Evolutionary conservation across 2,329 filamentous ascomycete genomes (phyloP).

Genomic region (Phaeophleospora eucalypticola): DNA sequence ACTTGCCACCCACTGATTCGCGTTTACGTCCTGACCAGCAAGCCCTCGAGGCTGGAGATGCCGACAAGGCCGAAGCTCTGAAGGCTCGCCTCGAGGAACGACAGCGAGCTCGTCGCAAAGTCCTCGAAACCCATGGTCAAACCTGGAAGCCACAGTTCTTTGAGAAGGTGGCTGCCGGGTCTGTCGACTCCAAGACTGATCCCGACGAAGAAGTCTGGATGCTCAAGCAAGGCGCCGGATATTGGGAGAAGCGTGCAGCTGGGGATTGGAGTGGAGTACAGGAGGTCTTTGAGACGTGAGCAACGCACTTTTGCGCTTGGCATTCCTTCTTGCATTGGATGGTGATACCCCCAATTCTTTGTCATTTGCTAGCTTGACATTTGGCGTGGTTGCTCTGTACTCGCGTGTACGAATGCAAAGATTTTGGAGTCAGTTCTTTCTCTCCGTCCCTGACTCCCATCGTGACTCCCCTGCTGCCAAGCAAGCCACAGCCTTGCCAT

Average conservation of each 20-base stretch:
- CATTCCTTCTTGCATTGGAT: not conserved
- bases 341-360: not conserved
- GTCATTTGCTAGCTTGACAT: too few species aligned
- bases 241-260: conserved; percentile 80
- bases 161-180: conserved; percentile 52
- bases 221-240: conserved; percentile 75
- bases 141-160: conserved; percentile 81
- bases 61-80: conserved; percentile 77
- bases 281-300: conserved; percentile 48
- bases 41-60: conserved; percentile 72
- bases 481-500: too few species aligned
- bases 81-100: conserved; percentile 83
- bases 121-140: conserved; percentile 71
- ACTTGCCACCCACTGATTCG: conserved; percentile 76
- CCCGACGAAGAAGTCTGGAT: conserved; percentile 49
- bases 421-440: too few species aligned
- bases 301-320: not conserved
- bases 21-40: conserved; percentile 83
- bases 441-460: too few species aligned
- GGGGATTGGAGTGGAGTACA: conserved; percentile 61
- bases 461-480: too few species aligned
- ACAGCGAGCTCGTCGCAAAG: conserved; percentile 69
- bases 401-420: too few species aligned
- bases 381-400: too few species aligned
- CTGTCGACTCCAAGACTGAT: conserved; percentile 21